Evolutionary conservation across 2,329 filamentous ascomycete genomes (phyloP).

Genomic region (Aspergillus jensenii): DNA sequence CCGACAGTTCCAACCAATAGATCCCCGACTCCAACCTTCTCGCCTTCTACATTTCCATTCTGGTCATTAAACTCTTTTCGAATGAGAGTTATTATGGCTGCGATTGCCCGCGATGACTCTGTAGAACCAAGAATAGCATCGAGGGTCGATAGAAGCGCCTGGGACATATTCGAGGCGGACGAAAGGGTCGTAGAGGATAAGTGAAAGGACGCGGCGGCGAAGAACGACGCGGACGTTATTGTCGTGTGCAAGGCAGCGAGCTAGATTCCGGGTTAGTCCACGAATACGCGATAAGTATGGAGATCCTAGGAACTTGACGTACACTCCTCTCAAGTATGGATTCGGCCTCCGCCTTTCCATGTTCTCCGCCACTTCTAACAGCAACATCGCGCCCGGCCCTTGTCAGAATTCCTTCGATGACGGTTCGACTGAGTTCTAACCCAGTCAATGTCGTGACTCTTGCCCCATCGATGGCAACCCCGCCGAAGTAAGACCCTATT

Average conservation of each 20-base stretch:
- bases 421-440: conserved; percentile 45
- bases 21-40: conserved; percentile 45
- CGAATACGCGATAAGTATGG: neutral
- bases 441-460: conserved; percentile 46
- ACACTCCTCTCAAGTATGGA: conserved; percentile 48
- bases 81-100: conserved; percentile 49
- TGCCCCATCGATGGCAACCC: conserved; percentile 44
- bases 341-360: conserved; percentile 43
- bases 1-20: conserved; percentile 45
- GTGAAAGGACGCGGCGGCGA: conserved; percentile 48
- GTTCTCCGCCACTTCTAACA: conserved; percentile 48
- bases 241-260: conserved; percentile 45
- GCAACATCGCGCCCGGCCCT: conserved; percentile 47
- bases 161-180: conserved; percentile 44
- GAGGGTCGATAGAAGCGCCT: conserved; percentile 45
- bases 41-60: conserved; percentile 28
- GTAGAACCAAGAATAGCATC: conserved; percentile 50
- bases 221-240: conserved; percentile 48
- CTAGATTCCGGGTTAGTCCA: conserved; percentile 27
- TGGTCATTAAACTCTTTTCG: conserved; percentile 44
- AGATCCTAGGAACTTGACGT: conserved; percentile 18
- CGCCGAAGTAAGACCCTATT: conserved; percentile 45
- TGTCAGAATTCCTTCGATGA: conserved; percentile 46
- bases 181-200: conserved; percentile 45
- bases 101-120: conserved; percentile 49